These are phyloP conservation scores for Pleurotus citrinopileatus DNA, from an alignment of 768 basidiomycete genomes.

Conservation along the genomic window DNA sequence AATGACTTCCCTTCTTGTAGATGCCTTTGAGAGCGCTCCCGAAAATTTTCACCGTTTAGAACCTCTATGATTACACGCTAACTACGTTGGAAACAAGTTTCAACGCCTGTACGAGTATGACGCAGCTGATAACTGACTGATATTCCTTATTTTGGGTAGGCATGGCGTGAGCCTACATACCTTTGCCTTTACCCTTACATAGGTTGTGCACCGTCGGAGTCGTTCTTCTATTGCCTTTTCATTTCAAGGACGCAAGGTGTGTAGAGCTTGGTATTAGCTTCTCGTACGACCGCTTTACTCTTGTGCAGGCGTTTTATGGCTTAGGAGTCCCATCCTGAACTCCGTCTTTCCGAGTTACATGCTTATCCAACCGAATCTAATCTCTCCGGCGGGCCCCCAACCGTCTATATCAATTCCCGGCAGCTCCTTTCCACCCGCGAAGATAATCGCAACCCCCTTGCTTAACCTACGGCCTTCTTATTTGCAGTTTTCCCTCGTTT, in stretches of 20 bases:
- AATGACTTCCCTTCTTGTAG: not conserved
- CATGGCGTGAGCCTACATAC: no score
- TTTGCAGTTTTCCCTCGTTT: no score
- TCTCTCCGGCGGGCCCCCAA: not conserved
- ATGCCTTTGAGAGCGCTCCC: not conserved
- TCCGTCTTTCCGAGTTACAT: not conserved
- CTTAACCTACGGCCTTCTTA: no score
- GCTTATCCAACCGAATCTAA: not conserved
- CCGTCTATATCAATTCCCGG: not conserved
- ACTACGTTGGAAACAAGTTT: not conserved
- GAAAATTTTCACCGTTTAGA: not conserved
- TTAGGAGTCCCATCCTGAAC: not conserved
- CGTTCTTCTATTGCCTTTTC: not conserved
- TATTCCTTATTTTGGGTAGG: no score
- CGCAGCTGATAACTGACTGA: not conserved
- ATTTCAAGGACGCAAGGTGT: not conserved
- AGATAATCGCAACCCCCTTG: not conserved
- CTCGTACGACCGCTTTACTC: not conserved
- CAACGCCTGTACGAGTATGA: not conserved
- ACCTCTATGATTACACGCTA: not conserved
- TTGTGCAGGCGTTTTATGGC: not conserved
- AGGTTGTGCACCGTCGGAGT: no score
- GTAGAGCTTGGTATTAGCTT: not conserved
- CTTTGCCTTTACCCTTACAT: not conserved
- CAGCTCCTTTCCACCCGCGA: not conserved